phyloP scores from a whole-genome alignment of 2,329 filamentous ascomycete species.

The Xylariaceae sp. region DNA sequence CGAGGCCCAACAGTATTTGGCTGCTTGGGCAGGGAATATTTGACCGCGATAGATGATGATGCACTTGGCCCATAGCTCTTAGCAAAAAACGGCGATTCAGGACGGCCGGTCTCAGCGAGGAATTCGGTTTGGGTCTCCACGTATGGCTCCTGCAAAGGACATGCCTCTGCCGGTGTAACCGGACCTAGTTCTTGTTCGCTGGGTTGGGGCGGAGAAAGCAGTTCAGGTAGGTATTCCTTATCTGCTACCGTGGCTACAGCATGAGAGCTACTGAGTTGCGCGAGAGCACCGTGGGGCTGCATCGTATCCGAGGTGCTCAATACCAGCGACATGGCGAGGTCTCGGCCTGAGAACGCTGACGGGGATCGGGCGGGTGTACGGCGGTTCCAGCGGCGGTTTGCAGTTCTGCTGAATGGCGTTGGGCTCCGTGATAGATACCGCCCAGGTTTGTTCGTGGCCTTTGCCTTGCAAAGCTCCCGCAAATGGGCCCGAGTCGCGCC shows the following conservation, averaged over 20 bases:
- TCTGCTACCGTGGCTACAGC: slow-evolving; percentile 23
- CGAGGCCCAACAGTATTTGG: slow-evolving; percentile 46
- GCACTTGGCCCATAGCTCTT: slow-evolving; percentile 59
- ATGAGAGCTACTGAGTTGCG: slow-evolving; percentile 49
- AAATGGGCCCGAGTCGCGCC: slow-evolving; percentile 58
- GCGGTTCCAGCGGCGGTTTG: slow-evolving; percentile 45
- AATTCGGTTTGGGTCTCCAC: neutral
- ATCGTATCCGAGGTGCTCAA: slow-evolving; percentile 60
- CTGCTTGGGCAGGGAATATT: slow-evolving; percentile 36
- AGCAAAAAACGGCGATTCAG: slow-evolving; percentile 52
- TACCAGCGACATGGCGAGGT: slow-evolving; percentile 58
- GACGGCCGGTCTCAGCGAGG: slow-evolving; percentile 26
- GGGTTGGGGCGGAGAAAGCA: neutral
- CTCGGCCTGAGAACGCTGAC: slow-evolving; percentile 52
- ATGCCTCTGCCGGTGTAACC: slow-evolving; percentile 2
- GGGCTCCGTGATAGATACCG: slow-evolving; percentile 48
- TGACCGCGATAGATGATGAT: slow-evolving; percentile 42
- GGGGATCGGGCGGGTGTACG: slow-evolving; percentile 41
- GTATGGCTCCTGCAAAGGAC: slow-evolving; percentile 1
- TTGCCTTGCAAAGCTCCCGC: slow-evolving; percentile 56
- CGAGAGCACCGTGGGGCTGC: slow-evolving; percentile 57
- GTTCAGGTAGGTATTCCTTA: slow-evolving; percentile 13
- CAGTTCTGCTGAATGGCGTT: slow-evolving; percentile 49
- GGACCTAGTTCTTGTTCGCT: neutral
- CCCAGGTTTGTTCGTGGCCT: slow-evolving; percentile 40